phyloP scores from a whole-genome alignment of 495 filamentous ascomycete genomes.

The Arthonia radiata region DNA sequence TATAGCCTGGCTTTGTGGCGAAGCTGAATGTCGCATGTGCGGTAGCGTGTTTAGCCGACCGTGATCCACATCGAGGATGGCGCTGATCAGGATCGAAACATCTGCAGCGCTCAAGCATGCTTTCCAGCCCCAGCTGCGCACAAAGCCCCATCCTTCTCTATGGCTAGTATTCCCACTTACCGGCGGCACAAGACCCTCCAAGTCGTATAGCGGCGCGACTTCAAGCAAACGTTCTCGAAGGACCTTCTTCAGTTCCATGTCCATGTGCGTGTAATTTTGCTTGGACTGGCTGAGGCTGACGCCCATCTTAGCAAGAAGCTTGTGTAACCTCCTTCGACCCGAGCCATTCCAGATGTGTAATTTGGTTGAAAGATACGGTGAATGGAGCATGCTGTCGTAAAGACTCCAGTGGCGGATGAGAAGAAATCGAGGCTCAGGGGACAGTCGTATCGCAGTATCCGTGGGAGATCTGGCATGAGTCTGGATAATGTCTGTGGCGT shows the following conservation, averaged over 20 bases:
- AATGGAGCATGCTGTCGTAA: conserved; percentile 96
- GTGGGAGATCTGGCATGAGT: conserved; percentile 71
- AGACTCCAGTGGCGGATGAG: conserved; percentile 90
- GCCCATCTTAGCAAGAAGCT: conserved; percentile 93
- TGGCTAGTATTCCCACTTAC: conserved; percentile 28
- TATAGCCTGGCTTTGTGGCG: conserved; percentile 4
- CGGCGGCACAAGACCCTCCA: conserved; percentile 71
- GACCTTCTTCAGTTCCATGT: conserved; percentile 82
- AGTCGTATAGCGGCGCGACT: conserved; percentile 71
- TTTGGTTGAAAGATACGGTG: conserved; percentile 75
- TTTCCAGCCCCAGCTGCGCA: conserved; percentile 93
- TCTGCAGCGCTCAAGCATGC: conserved; percentile 80
- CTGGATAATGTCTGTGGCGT: conserved; percentile 54
- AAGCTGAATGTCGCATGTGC: conserved; percentile 4
- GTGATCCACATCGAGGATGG: conserved; percentile 78
- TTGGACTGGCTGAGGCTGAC: conserved; percentile 81
- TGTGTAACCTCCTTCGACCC: conserved; percentile 77
- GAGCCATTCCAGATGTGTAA: conserved; percentile 86
- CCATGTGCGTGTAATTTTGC: conserved; percentile 93
- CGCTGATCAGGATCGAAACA: conserved; percentile 69
- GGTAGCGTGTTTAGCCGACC: too few relatives aligned
- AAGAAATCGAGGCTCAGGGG: conserved; percentile 82
- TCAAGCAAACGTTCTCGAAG: conserved; percentile 66
- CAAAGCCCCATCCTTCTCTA: conserved; percentile 87
- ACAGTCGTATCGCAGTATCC: conserved; percentile 76